Conservation (phyloP, 306 rosid genomes). For the Rosa persica region DNA sequence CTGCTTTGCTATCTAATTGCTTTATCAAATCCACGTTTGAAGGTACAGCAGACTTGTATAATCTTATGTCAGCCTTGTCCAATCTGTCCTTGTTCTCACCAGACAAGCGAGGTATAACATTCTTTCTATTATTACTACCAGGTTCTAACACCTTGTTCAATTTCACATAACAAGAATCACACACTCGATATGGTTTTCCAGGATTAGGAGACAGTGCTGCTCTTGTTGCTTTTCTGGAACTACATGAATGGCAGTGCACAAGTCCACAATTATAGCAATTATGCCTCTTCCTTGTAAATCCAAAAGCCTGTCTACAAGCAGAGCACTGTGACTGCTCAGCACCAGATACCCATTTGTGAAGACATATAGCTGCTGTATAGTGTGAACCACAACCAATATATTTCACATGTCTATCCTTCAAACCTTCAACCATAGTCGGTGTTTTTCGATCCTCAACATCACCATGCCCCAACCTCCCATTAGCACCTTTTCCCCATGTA, state of each 20-base stretch:
- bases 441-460: slow-evolving; percentile 89
- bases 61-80: slow-evolving; percentile 75
- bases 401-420: slow-evolving; percentile 90
- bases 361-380: slow-evolving; percentile 93
- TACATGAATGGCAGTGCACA: slow-evolving; percentile 98
- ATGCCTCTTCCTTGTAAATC: slow-evolving; percentile 95
- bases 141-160: slow-evolving; percentile 82
- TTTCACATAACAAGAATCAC: slow-evolving; percentile 86
- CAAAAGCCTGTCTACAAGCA: slow-evolving; percentile 96
- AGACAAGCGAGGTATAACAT: slow-evolving; percentile 75
- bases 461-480: slow-evolving; percentile 99
- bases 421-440: slow-evolving; percentile 85
- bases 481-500: slow-evolving; percentile 99
- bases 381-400: slow-evolving; percentile 85
- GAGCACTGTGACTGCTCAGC: slow-evolving; percentile 98
- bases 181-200: slow-evolving; percentile 82
- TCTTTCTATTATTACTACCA: slow-evolving; percentile 54
- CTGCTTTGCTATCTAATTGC: slow-evolving; percentile 92
- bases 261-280: slow-evolving; percentile 99
- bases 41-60: slow-evolving; percentile 65
- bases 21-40: slow-evolving; percentile 94
- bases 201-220: slow-evolving; percentile 92
- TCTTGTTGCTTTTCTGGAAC: slow-evolving; percentile 86
- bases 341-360: slow-evolving; percentile 97
- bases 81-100: slow-evolving; percentile 96